Evolutionary conservation across 2,329 filamentous ascomycete genomes (phyloP).

Genomic region (Fragosphaeria purpurea): DNA sequence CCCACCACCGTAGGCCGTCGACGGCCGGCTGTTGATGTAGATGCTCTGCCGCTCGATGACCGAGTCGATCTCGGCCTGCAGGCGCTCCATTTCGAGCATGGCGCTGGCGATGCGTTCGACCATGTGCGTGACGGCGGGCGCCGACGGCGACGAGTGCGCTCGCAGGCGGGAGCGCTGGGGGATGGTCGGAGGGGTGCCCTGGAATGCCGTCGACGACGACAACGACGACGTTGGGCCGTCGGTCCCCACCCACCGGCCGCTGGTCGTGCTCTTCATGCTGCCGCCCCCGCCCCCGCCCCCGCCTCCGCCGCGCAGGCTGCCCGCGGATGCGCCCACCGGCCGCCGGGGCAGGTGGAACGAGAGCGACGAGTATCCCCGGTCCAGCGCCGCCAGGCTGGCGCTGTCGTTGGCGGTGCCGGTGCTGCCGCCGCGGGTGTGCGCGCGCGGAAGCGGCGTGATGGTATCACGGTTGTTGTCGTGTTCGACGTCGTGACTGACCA

Average conservation of each 20-base stretch:
- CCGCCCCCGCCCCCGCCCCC: background rate
- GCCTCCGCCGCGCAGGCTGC: background rate
- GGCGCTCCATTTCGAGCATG: slow-evolving; percentile 47
- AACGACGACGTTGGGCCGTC: background rate
- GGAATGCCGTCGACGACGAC: slow-evolving; percentile 9
- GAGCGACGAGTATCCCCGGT: slow-evolving; percentile 39
- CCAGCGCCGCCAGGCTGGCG: slow-evolving; percentile 18
- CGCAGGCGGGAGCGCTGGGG: slow-evolving; percentile 36
- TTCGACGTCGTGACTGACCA: slow-evolving; percentile 1
- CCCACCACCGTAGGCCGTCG: slow-evolving; percentile 33
- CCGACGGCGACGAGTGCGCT: slow-evolving; percentile 34
- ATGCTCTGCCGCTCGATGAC: slow-evolving; percentile 51
- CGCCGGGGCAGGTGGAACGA: slow-evolving; percentile 47
- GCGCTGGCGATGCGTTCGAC: slow-evolving; percentile 46
- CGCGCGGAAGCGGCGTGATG: slow-evolving; percentile 28
- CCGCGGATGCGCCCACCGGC: slow-evolving; percentile 19
- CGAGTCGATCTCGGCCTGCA: slow-evolving; percentile 50
- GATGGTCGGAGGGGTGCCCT: slow-evolving; percentile 23
- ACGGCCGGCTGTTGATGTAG: slow-evolving; percentile 42
- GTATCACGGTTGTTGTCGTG: background rate
- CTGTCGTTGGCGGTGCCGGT: slow-evolving; percentile 19
- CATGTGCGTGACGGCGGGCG: slow-evolving; percentile 39
- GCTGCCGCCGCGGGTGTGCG: slow-evolving; percentile 23
- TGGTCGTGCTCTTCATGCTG: background rate
- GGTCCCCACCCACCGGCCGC: background rate